These are phyloP conservation scores for Brassica carinata DNA, from an alignment of 345 rosid genomes.

Conservation along the genomic window DNA sequence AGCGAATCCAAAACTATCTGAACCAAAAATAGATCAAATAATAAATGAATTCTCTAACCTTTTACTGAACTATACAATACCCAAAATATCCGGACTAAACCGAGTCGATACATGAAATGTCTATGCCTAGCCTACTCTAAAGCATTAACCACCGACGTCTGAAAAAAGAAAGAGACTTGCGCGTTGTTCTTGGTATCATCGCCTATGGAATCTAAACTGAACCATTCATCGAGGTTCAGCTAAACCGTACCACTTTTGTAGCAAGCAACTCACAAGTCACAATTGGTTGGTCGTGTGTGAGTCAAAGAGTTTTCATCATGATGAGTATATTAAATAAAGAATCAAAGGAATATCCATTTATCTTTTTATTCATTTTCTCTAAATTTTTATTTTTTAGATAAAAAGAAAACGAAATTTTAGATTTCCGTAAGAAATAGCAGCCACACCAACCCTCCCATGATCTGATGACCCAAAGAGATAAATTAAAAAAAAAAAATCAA, in stretches of 20 bases:
- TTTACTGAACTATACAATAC: no score
- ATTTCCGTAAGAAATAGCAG: slow-evolving; percentile 27
- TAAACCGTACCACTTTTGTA: background rate
- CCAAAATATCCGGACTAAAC: no score
- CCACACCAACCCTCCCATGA: slow-evolving; percentile 40
- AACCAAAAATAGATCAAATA: no score
- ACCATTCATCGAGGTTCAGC: slow-evolving; percentile 16
- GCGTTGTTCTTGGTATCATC: background rate
- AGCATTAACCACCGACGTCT: no score
- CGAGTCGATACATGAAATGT: no score
- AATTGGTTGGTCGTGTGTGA: slow-evolving; percentile 7
- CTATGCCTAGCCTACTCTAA: no score
- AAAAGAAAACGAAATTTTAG: slow-evolving; percentile 5
- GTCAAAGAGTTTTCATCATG: slow-evolving; percentile 10
- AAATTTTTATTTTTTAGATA: slow-evolving; percentile 1
- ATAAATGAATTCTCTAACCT: no score
- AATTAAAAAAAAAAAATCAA: slow-evolving; percentile 5
- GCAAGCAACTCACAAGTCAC: slow-evolving; percentile 1
- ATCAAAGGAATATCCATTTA: slow-evolving; percentile 34
- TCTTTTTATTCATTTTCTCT: background rate
- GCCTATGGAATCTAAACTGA: background rate
- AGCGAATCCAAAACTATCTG: no score
- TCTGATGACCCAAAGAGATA: slow-evolving; percentile 39
- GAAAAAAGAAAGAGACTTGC: no score
- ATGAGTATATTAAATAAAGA: slow-evolving; percentile 35